Evolutionary conservation across 352 stramenopile species (phyloP).

Genomic region (Phytopythium montanum): DNA sequence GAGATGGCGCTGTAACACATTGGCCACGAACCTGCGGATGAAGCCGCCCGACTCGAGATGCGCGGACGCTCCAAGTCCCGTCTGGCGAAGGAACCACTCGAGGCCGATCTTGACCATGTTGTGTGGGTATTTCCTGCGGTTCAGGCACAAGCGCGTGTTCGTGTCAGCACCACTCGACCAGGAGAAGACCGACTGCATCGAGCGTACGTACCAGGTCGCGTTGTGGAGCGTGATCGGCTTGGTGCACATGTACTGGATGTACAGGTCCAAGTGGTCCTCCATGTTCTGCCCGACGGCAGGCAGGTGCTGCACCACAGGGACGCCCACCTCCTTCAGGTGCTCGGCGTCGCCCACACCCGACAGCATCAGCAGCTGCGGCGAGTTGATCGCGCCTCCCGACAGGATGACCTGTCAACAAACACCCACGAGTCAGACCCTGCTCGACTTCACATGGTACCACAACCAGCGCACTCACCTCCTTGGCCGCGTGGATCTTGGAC

Average conservation of each 20-base stretch:
- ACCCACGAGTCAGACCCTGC: background rate
- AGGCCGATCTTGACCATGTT: conserved; percentile 84
- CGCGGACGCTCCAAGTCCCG: conserved; percentile 68
- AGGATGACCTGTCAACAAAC: conserved; percentile 55
- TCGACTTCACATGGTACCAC: background rate
- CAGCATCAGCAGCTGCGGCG: conserved; percentile 85
- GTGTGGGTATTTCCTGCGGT: conserved; percentile 74
- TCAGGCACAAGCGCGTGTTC: background rate
- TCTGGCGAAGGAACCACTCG: conserved; percentile 77
- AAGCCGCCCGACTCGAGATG: conserved; percentile 87
- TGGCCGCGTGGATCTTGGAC: conserved; percentile 52
- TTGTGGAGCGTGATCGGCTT: conserved; percentile 89
- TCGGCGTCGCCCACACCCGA: conserved; percentile 80
- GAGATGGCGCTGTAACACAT: background rate
- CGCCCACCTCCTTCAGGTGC: conserved; percentile 67
- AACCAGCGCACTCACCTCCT: conserved; percentile 38
- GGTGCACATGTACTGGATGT: conserved; percentile 88
- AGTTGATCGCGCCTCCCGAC: conserved; percentile 86
- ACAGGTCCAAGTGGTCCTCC: conserved; percentile 88
- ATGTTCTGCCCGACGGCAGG: conserved; percentile 85
- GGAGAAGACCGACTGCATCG: no score
- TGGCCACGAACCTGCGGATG: conserved; percentile 56
- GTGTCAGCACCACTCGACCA: background rate
- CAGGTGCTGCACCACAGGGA: conserved; percentile 73
- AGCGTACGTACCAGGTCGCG: conserved; percentile 66